A percentile compares a stretch with the other conserved stretches of the same genome.
Evolutionary conservation across 2,329 filamentous ascomycete species (phyloP).

Genomic region (Bimuria novae-zelandiae): DNA sequence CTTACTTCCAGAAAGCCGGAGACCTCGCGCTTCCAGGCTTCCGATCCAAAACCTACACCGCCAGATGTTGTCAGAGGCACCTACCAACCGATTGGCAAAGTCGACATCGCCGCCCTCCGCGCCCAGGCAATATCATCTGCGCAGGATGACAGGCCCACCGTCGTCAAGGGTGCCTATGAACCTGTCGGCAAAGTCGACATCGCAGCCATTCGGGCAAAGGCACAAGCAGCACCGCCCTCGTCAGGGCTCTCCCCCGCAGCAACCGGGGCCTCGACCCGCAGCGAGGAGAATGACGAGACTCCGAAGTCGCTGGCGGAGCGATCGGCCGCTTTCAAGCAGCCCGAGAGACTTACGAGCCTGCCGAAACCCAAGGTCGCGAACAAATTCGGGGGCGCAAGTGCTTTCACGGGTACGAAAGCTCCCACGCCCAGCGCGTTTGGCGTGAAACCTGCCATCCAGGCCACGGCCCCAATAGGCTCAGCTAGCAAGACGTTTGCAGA

Average conservation of each 20-base stretch:
- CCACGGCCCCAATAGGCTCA: conserved; percentile 70
- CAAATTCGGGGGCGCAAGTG: conserved; percentile 74
- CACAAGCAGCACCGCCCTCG: conserved; percentile 57
- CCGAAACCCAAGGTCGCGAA: conserved; percentile 96
- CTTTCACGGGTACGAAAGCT: conserved; percentile 87
- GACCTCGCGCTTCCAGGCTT: conserved; percentile 63
- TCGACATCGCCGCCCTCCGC: conserved; percentile 93
- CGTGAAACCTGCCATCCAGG: conserved; percentile 60
- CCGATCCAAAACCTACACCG: conserved; percentile 52
- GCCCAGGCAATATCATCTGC: conserved; percentile 66
- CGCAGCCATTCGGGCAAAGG: conserved; percentile 83
- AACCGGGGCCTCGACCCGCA: conserved; percentile 46
- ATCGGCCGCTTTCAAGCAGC: conserved; percentile 72
- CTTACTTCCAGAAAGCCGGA: conserved; percentile 75
- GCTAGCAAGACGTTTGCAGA: conserved; percentile 95
- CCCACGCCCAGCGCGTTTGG: conserved; percentile 74
- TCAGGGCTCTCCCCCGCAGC: conserved; percentile 50
- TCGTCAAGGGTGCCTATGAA: conserved; percentile 91
- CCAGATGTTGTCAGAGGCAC: conserved; percentile 77
- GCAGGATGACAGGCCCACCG: conserved; percentile 77
- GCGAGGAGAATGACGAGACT: conserved; percentile 53
- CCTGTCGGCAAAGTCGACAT: conserved; percentile 97
- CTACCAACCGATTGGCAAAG: conserved; percentile 94
- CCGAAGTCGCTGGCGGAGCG: conserved; percentile 74
- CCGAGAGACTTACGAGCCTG: conserved; percentile 81